Evolutionary conservation across 441 rosid genomes (phyloP).

Genomic region (Croton laevigatus): DNA sequence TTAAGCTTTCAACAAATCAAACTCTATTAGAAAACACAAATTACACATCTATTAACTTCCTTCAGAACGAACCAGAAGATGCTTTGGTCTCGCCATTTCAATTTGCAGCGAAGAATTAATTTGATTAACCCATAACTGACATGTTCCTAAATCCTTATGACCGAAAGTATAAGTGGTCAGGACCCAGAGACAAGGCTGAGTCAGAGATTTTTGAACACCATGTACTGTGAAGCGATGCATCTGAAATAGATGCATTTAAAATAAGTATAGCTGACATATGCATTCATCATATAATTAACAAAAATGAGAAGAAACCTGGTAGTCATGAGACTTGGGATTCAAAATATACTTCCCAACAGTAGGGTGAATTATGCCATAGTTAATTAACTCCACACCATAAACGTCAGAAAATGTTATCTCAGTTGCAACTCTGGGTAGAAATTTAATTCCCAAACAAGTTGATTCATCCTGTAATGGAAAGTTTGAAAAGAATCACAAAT

Average conservation of each 20-base stretch:
- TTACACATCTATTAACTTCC: neutral
- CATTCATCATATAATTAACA: constrained; percentile 10
- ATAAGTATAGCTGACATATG: constrained; percentile 8
- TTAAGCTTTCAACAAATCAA: constrained; percentile 22
- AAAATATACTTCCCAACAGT: constrained; percentile 39
- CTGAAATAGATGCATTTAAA: constrained; percentile 36
- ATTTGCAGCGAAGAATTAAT: constrained; percentile 46
- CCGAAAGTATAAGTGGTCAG: constrained; percentile 53
- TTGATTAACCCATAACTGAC: constrained; percentile 66
- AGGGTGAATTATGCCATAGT: constrained; percentile 31
- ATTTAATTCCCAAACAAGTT: constrained; percentile 50
- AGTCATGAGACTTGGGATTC: constrained; percentile 31
- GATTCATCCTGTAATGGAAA: constrained; percentile 47
- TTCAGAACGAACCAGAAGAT: constrained; percentile 59
- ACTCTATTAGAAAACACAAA: constrained; percentile 15
- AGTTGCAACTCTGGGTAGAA: constrained; percentile 29
- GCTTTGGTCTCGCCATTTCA: constrained; percentile 68
- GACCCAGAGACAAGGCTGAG: constrained; percentile 67
- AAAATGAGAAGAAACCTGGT: constrained; percentile 45
- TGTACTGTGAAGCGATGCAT: constrained; percentile 61
- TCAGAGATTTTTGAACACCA: constrained; percentile 47
- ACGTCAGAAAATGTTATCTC: constrained; percentile 54
- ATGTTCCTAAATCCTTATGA: constrained; percentile 56
- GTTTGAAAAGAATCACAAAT: constrained; percentile 22
- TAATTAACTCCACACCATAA: constrained; percentile 62